phyloP scores from a whole-genome alignment of 805 yeast species.

The Kuraishia hungarica region DNA sequence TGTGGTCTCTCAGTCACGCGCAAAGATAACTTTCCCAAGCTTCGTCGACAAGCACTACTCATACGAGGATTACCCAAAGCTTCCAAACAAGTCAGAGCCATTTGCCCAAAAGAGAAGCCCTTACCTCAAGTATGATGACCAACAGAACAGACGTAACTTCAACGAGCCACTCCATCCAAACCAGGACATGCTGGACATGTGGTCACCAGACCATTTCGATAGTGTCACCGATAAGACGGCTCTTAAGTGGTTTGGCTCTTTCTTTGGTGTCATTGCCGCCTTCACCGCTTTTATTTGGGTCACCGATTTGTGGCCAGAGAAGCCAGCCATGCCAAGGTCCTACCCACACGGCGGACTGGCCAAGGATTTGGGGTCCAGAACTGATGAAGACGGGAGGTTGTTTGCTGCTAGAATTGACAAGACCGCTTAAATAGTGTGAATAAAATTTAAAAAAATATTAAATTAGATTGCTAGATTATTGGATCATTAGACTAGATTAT shows the following conservation, averaged over 20 bases:
- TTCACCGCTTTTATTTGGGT: constrained; percentile 33
- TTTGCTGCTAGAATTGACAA: constrained; percentile 34
- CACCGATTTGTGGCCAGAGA: constrained; percentile 50
- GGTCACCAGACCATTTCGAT: constrained; percentile 78
- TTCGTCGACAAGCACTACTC: constrained; percentile 18
- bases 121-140: constrained; percentile 67
- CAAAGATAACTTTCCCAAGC: constrained; percentile 15
- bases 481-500: no score
- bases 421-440: constrained; percentile 7
- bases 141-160: constrained; percentile 70
- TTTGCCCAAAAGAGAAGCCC: constrained; percentile 62
- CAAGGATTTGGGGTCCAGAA: constrained; percentile 60
- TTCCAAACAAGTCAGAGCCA: constrained; percentile 38
- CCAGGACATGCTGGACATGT: constrained; percentile 69
- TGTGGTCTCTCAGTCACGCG: background rate
- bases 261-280: constrained; percentile 36
- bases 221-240: constrained; percentile 55
- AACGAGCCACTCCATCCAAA: constrained; percentile 65
- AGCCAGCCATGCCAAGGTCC: constrained; percentile 69
- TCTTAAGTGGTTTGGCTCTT: constrained; percentile 42
- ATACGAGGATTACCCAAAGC: constrained; percentile 30
- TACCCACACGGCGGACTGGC: constrained; percentile 74
- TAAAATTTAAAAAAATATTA: no score
- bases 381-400: constrained; percentile 30
- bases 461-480: no score